A percentile compares a stretch with the other conserved stretches of the same genome.
Evolutionary conservation across 139 green algal species (phyloP).

Genomic region (Marvania coccoides): DNA sequence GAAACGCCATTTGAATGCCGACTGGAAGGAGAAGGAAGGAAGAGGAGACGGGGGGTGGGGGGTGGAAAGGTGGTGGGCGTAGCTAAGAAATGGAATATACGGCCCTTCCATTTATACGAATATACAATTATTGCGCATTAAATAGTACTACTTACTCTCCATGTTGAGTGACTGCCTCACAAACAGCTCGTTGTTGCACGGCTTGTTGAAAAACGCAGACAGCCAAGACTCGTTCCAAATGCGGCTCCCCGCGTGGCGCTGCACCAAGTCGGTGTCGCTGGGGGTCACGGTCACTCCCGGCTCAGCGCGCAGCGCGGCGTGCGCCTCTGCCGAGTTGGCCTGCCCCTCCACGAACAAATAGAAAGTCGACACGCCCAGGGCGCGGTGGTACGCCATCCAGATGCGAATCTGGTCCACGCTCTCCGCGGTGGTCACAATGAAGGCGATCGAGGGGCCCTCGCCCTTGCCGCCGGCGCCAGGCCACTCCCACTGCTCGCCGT

Average conservation of each 20-base stretch:
- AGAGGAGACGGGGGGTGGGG: no score
- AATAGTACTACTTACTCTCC: constrained; percentile 49
- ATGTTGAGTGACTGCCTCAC: constrained; percentile 77
- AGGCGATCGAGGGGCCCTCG: constrained; percentile 33
- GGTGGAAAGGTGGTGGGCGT: not conserved
- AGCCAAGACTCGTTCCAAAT: constrained; percentile 85
- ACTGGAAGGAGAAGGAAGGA: constrained; percentile 24
- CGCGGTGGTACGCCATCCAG: constrained; percentile 49
- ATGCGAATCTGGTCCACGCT: constrained; percentile 33
- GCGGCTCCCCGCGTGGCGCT: constrained; percentile 33
- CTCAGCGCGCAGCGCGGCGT: constrained; percentile 12
- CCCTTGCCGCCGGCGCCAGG: not conserved
- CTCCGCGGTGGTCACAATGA: constrained; percentile 50
- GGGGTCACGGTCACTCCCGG: constrained; percentile 41
- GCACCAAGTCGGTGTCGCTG: constrained; percentile 33
- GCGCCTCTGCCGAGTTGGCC: constrained; percentile 9
- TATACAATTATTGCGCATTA: not conserved
- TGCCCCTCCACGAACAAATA: constrained; percentile 61
- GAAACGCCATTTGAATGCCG: constrained; percentile 51
- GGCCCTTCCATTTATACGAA: not conserved
- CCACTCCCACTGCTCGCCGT: not conserved
- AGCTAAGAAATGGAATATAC: not conserved
- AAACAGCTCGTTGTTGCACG: constrained; percentile 87
- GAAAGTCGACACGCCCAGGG: constrained; percentile 43
- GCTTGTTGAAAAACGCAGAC: constrained; percentile 73